A percentile compares a stretch with the other conserved stretches of the same genome.
phyloP scores from a whole-genome alignment of 139 green algal genomes.

The Chlorella sp. region DNA sequence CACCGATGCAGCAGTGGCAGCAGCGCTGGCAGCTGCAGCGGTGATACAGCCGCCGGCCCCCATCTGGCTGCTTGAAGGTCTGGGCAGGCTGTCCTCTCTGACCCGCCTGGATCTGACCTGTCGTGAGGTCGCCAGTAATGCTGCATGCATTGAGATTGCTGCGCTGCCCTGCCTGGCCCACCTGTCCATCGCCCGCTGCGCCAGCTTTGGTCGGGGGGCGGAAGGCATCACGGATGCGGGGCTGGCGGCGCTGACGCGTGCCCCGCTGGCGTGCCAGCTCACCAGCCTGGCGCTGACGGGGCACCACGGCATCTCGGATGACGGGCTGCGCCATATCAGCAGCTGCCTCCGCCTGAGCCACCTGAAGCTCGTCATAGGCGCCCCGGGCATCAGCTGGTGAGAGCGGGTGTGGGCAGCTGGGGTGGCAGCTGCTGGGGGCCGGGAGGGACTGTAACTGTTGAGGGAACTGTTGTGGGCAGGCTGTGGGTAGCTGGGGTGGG shows the following conservation, averaged over 20 bases:
- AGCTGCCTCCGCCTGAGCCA: background rate
- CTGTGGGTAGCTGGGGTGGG: too few relatives aligned
- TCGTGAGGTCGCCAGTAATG: background rate
- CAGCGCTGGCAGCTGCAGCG: background rate
- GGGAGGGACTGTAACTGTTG: too few relatives aligned
- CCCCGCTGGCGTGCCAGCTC: background rate
- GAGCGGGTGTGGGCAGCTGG: background rate
- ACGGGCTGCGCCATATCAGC: background rate
- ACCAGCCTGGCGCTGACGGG: constrained; percentile 17
- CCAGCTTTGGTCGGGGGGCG: background rate
- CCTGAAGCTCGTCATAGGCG: constrained; percentile 9
- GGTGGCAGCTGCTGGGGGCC: too few relatives aligned
- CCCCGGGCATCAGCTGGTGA: background rate
- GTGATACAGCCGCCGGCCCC: background rate
- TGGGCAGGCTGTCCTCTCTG: background rate
- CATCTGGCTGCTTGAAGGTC: background rate
- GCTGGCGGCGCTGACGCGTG: background rate
- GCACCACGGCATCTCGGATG: background rate
- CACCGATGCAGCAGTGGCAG: background rate
- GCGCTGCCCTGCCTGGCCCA: constrained; percentile 17
- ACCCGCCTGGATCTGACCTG: background rate
- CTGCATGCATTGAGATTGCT: background rate
- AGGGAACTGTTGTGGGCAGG: too few relatives aligned
- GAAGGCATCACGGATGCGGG: background rate
- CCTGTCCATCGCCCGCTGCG: constrained; percentile 10